Evolutionary conservation across 2,329 filamentous ascomycete species (phyloP), one percentile per base, ranked within the genome.

Genomic region (Microsporum audouinii): DNA sequence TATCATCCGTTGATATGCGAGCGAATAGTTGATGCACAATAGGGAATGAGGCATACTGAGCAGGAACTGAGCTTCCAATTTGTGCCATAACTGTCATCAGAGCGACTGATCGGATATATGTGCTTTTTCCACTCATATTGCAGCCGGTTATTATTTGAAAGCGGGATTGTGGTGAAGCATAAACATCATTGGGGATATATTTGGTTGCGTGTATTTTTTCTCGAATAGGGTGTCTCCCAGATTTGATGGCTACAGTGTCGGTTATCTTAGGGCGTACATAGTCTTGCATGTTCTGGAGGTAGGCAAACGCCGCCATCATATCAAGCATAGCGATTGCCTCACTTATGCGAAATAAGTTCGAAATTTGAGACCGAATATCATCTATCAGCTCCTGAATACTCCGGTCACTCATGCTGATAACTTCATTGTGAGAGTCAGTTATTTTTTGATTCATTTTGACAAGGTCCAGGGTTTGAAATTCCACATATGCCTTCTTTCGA

Each of bases 41-140:
- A 0, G 91, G 84, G 64, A 97, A 88, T 0, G 86, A 84, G 0
- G 91, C 94, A 68, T 89, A 94, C 34, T 86, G 79, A 0, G 91
- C 92, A 0, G 94, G 94, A 0, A 97, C 87, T 71, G 95, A 97
- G 67, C 85, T 88, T 2, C 91, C 92, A 58, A 96, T 85, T 68
- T 99, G 94, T 0, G 90, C 90, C 91, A 99, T 96, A 62, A 99
- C 85, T 51, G 88, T 84, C 69, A 95, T 84, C 36, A 99, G 77
- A 0, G 92, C 89, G 29, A 95, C 79, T 1, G 88, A 87, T 57
- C 90, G 85, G 64, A 97, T 96, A 69, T 96, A 97, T 0, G 91
- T 99, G 65, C 88, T 95, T 72, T 97, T 99, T 0, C 91, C 94
- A 67, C 90, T 95, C 94, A 99, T 99, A 68, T 99, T 99, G 71